Evolutionary conservation across 2,329 filamentous ascomycete genomes (phyloP).

Genomic region (Malbranchea cinnamomea): DNA sequence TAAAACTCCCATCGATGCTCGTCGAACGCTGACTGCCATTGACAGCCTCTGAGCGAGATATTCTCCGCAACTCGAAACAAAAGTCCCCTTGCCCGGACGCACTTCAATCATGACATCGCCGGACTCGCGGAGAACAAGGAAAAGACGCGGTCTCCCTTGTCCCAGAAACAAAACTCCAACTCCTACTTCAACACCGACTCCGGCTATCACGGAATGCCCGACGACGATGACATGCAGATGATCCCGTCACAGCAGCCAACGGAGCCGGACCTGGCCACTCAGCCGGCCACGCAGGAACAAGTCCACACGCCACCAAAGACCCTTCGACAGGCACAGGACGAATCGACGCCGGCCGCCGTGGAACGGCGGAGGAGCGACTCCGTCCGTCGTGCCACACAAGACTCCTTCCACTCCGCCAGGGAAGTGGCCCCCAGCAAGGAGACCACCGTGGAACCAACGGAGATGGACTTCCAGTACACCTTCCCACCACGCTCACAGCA

Average conservation of each 20-base stretch:
- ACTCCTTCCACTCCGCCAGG: conserved; percentile 33
- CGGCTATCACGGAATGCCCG: conserved; percentile 32
- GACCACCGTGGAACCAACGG: conserved; percentile 24
- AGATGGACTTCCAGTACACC: conserved; percentile 14
- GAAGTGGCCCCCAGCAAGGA: conserved; percentile 22
- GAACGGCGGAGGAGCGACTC: conserved; percentile 12
- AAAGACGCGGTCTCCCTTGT: conserved; percentile 11
- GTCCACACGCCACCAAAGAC: too few species aligned
- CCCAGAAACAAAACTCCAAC: conserved; percentile 24
- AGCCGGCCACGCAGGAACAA: too few species aligned
- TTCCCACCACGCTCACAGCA: conserved; percentile 7
- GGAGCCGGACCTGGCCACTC: conserved; percentile 20
- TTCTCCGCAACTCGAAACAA: conserved; percentile 29
- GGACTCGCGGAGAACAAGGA: conserved; percentile 15
- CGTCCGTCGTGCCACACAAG: conserved; percentile 26
- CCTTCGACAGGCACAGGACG: too few species aligned
- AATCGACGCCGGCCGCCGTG: conserved; percentile 12
- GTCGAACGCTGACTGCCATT: conserved; percentile 6
- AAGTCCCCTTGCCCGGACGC: conserved; percentile 20
- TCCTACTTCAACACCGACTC: conserved; percentile 30
- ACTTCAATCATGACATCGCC: conserved; percentile 21
- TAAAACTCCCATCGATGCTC: not conserved
- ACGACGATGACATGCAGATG: conserved; percentile 24
- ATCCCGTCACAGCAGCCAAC: conserved; percentile 3
- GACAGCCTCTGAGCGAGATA: conserved; percentile 33